Evolutionary conservation across 345 rosid species (phyloP).

Genomic region (Arabis hirsuta): DNA sequence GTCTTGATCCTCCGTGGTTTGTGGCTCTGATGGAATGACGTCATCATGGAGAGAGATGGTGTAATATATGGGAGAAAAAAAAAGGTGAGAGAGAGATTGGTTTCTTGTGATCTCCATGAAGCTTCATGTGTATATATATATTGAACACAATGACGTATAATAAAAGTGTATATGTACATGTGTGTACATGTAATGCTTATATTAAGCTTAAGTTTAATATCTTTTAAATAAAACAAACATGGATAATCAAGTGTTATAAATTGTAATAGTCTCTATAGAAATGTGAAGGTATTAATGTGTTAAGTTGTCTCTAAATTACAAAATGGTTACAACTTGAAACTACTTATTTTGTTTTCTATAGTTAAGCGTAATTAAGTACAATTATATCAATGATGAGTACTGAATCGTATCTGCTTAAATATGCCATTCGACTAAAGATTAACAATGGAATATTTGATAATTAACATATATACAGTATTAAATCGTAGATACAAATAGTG

Average conservation of each 20-base stretch:
- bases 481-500: no score
- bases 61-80: not conserved
- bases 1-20: constrained; percentile 37
- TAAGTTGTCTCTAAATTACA: no score
- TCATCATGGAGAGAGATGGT: constrained; percentile 38
- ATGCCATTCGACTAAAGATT: no score
- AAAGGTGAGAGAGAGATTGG: no score
- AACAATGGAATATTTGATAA: no score
- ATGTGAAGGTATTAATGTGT: not conserved
- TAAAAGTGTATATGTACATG: constrained; percentile 4
- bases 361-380: not conserved
- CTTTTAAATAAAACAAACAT: not conserved
- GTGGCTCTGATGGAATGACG: constrained; percentile 42
- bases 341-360: not conserved
- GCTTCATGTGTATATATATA: constrained; percentile 28
- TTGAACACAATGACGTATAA: not conserved
- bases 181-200: constrained; percentile 16
- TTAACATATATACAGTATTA: no score
- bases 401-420: no score
- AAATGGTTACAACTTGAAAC: not conserved
- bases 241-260: not conserved
- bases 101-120: constrained; percentile 12
- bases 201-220: not conserved
- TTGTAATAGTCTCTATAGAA: no score
- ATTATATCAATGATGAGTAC: not conserved